These are phyloP conservation scores for Penicillium canariense DNA, from an alignment of 495 filamentous ascomycete genomes.

Conservation along the genomic window DNA sequence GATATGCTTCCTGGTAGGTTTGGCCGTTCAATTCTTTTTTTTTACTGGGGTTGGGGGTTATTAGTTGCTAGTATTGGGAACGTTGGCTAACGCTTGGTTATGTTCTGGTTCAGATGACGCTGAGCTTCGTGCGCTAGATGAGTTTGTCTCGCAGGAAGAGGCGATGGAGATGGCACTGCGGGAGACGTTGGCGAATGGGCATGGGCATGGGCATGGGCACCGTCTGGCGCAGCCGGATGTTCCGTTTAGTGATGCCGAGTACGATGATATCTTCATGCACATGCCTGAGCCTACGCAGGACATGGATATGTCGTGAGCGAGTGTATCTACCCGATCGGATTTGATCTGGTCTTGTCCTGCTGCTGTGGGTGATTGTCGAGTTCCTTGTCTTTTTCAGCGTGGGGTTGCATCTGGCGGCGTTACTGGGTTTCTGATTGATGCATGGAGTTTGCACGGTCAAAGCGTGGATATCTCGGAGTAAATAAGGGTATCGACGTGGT, in stretches of 20 bases:
- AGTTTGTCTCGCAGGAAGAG: constrained; percentile 34
- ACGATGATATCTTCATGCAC: constrained; percentile 51
- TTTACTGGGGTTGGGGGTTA: not conserved
- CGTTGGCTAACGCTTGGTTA: constrained; percentile 2
- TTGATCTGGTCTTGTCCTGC: not conserved
- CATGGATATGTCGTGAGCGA: constrained; percentile 41
- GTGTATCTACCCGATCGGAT: not conserved
- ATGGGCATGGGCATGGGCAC: constrained; percentile 1
- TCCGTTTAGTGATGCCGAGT: constrained; percentile 55
- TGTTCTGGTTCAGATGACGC: constrained; percentile 23
- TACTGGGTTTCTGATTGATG: not conserved
- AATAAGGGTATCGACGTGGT: constrained; percentile 29
- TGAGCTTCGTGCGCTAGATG: constrained; percentile 34
- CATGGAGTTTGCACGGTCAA: not conserved
- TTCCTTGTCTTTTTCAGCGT: not conserved
- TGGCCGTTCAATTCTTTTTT: constrained; percentile 1
- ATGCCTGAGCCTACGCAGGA: constrained; percentile 35
- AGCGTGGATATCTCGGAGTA: constrained; percentile 13
- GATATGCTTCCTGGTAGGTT: constrained; percentile 29
- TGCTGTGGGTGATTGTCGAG: too few relatives aligned
- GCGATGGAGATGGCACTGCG: constrained; percentile 29
- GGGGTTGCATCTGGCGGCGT: constrained; percentile 22
- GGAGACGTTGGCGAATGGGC: constrained; percentile 3
- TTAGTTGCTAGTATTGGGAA: too few relatives aligned
- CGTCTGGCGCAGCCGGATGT: constrained; percentile 9